Evolutionary conservation across 2,329 filamentous ascomycete species (phyloP).

Genomic region (Pestalotiopsis sp.): DNA sequence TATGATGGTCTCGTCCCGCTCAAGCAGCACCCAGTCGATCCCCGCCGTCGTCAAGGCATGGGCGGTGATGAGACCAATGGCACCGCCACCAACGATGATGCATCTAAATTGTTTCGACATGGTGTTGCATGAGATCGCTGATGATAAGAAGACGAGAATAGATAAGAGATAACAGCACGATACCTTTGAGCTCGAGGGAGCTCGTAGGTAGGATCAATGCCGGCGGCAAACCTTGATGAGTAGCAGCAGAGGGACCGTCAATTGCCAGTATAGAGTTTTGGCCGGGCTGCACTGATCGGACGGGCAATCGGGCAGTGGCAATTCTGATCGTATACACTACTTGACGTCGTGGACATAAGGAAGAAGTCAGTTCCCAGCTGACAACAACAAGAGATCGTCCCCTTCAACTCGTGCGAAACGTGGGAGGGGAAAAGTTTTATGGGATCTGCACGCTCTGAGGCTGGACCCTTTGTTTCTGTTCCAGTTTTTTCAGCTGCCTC

Average conservation of each 20-base stretch:
- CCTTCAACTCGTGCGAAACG: not conserved
- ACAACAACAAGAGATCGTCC: not conserved
- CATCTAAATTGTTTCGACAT: not conserved
- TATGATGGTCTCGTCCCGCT: not conserved
- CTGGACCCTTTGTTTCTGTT: not conserved
- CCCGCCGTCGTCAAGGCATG: conserved; percentile 2
- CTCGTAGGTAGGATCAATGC: not conserved
- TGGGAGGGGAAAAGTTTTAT: not conserved
- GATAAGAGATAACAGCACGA: not conserved
- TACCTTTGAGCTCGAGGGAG: not conserved
- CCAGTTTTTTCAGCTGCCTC: not conserved
- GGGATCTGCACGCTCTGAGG: not conserved
- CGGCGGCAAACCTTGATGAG: not conserved
- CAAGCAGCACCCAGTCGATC: conserved; percentile 2
- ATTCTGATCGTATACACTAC: not conserved
- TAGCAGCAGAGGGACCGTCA: not conserved
- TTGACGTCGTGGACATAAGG: not conserved
- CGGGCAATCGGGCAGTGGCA: not conserved
- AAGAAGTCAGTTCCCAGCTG: not conserved
- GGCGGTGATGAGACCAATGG: conserved; percentile 1
- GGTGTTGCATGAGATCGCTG: not conserved
- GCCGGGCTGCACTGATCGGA: not conserved
- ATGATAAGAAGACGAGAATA: not conserved
- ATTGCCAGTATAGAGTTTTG: not conserved
- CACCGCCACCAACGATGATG: conserved; percentile 8